Conservation (phyloP, 192 early-diverging fungal genomes). For the Backusella australiensis region DNA sequence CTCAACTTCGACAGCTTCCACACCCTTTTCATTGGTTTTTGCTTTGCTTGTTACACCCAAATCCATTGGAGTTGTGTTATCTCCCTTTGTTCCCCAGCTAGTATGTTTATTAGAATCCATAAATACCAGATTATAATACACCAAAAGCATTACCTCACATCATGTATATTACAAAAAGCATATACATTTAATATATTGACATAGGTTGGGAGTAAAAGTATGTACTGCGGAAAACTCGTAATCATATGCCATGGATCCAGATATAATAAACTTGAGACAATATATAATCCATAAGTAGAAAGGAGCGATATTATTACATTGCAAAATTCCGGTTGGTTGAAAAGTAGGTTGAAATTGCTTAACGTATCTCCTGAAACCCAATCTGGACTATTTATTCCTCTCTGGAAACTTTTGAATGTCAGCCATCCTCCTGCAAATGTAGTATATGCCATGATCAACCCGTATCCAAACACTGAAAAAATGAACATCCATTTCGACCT, state of each 20-base stretch:
- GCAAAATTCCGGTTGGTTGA: slow-evolving; percentile 40
- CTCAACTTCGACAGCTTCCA: slow-evolving; percentile 45
- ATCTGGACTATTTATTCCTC: slow-evolving; percentile 11
- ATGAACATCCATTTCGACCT: slow-evolving; percentile 58
- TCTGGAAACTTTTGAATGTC: slow-evolving; percentile 38
- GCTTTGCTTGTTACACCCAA: slow-evolving; percentile 48
- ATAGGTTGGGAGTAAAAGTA: slow-evolving; percentile 75
- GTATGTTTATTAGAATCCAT: slow-evolving; percentile 20
- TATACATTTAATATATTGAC: slow-evolving; percentile 67
- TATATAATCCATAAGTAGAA: slow-evolving; percentile 75
- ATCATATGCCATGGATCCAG: slow-evolving; percentile 82
- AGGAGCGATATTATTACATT: slow-evolving; percentile 63
- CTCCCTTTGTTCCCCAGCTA: slow-evolving; percentile 87
- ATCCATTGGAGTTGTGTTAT: slow-evolving; percentile 50
- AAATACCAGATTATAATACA: background rate
- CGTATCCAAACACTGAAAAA: slow-evolving; percentile 45
- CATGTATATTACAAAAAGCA: slow-evolving; percentile 60
- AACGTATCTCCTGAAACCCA: slow-evolving; percentile 10
- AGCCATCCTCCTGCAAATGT: slow-evolving; percentile 53
- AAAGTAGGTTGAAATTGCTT: background rate
- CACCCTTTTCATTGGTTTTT: slow-evolving; percentile 26
- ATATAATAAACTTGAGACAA: slow-evolving; percentile 64
- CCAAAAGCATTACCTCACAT: slow-evolving; percentile 41
- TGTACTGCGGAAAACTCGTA: slow-evolving; percentile 68
- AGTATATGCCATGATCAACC: slow-evolving; percentile 52